phyloP scores from a whole-genome alignment of 495 filamentous ascomycete species.

The Penicillium psychrofluorescens region DNA sequence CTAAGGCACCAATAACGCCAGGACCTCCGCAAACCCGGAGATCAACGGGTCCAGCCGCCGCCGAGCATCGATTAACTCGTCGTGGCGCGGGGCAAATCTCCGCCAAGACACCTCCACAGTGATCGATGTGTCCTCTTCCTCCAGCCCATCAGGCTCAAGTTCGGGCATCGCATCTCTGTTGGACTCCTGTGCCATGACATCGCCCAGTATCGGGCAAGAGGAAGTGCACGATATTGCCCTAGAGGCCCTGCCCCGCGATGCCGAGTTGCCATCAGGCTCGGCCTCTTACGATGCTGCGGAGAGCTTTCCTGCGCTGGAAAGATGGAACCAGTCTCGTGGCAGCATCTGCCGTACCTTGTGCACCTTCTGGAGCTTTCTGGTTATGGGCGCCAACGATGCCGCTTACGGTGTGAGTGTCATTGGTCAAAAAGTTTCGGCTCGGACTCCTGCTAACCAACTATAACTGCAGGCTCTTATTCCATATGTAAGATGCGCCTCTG shows the following conservation, averaged over 20 bases:
- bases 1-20: too few species aligned
- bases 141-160: background rate
- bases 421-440: background rate
- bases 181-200: background rate
- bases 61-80: background rate
- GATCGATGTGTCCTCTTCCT: background rate
- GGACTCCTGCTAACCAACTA: background rate
- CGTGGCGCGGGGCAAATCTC: too few species aligned
- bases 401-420: constrained; percentile 60
- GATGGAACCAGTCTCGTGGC: constrained; percentile 63
- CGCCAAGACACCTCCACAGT: background rate
- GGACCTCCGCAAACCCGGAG: too few species aligned
- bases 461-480: constrained; percentile 53
- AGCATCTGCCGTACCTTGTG: constrained; percentile 60
- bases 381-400: constrained; percentile 79
- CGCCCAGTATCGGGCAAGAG: constrained; percentile 6
- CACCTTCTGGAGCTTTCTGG: constrained; percentile 66
- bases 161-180: constrained; percentile 2
- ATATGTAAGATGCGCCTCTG: constrained; percentile 21
- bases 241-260: constrained; percentile 9
- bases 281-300: background rate
- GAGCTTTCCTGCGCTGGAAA: constrained; percentile 12
- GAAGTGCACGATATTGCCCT: constrained; percentile 11
- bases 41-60: background rate
- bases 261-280: background rate